Evolutionary conservation across 1,284 basidiomycete species (phyloP), one percentile per base, ranked within the genome.

Genomic region (Tylopilus orsonianus): DNA sequence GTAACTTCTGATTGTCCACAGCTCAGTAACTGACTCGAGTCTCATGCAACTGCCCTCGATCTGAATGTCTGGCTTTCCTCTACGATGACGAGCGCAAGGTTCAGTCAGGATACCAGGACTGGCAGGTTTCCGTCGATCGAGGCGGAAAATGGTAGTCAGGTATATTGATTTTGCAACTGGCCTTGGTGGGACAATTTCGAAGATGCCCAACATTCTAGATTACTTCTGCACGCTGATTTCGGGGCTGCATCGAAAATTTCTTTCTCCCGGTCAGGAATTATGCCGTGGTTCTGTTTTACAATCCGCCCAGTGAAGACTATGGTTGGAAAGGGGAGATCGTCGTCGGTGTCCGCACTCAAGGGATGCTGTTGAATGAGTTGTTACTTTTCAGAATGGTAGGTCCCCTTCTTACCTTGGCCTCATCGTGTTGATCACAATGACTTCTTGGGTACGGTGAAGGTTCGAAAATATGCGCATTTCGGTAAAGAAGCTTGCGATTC

Each of bases 21-120:
- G 73, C 64, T 84, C 22, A 81, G 74, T 4, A 75, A 80, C 53
- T 84, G 79, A 77, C 69, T 84, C 13, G 81, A 83, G 56, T 66
- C 63, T 30, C 83, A 81, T 50, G 78, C 75, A 1, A 67, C 71
- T 9, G 60, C 70, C 8, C 66, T 82, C 56, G 81, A 84, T 53
- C 65, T 82, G 19, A 75, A 81, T 59, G 68, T 79, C 35, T 84
- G 79, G 81, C 71, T 69, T 4, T 67, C 68, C 10, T 69, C 77
- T 8, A 70, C 64, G 1, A 57, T 77, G 20, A 64, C 56, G 0
- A 59, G 59, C n/a, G 67, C 75, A 4, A 49, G 53, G 7, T 74
- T 64, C 48, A 56, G 68, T 47, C 52, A 65, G 19, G 50, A 48
- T n/a, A 48, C 61, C 8, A 62, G 56, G 34, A 52, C 54, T 75